phyloP scores from a whole-genome alignment of 306 rosid species.

The Cucumis melo region DNA sequence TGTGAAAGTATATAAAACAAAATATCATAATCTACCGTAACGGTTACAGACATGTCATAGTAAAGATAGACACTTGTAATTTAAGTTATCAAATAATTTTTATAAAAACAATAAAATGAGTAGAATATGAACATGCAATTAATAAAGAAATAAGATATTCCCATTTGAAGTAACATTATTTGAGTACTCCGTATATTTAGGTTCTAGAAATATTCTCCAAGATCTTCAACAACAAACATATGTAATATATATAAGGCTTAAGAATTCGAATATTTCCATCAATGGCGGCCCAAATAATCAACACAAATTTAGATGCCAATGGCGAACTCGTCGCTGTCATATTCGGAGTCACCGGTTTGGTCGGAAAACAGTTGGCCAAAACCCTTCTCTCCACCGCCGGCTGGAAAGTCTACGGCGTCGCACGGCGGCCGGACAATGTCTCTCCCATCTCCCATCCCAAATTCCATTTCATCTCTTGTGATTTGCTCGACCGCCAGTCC shows the following conservation, averaged over 20 bases:
- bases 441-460: conserved; percentile 17
- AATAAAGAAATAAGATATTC: not conserved
- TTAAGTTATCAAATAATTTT: too few relatives aligned
- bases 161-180: not conserved
- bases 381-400: conserved; percentile 23
- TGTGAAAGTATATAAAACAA: too few relatives aligned
- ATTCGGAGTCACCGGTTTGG: conserved; percentile 82
- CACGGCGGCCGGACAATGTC: conserved; percentile 37
- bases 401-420: conserved; percentile 88
- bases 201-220: not conserved
- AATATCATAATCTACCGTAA: too few relatives aligned
- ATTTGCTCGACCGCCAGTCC: conserved; percentile 50
- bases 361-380: conserved; percentile 60
- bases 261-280: not conserved
- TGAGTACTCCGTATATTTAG: not conserved
- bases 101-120: too few relatives aligned
- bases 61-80: too few relatives aligned
- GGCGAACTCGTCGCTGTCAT: conserved; percentile 47
- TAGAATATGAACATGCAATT: not conserved
- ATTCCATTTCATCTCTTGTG: conserved; percentile 73
- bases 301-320: not conserved
- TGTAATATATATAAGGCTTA: not conserved
- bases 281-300: conserved; percentile 29
- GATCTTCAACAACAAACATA: not conserved
- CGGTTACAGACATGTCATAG: too few relatives aligned